Evolutionary conservation across 2,329 filamentous ascomycete genomes (phyloP).

Genomic region (Aspergillus tamarii): DNA sequence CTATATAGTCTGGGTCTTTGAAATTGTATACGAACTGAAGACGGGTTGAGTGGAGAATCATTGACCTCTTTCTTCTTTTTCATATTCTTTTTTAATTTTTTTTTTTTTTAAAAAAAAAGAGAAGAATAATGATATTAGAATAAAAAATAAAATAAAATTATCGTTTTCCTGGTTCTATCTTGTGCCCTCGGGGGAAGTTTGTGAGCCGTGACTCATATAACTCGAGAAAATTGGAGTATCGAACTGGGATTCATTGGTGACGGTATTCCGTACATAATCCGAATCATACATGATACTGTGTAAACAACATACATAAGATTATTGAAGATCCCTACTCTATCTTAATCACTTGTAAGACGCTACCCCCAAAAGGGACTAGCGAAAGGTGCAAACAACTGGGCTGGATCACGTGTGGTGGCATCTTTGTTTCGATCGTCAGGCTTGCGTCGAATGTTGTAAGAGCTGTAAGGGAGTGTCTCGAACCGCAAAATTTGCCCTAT

Average conservation of each 20-base stretch:
- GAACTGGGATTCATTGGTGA: too few species aligned
- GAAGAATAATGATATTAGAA: too few species aligned
- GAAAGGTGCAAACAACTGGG: not conserved
- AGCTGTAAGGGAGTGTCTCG: not conserved
- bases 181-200: too few species aligned
- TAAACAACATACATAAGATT: too few species aligned
- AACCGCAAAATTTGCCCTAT: not conserved
- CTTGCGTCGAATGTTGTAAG: not conserved
- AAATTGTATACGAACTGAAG: not conserved
- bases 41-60: not conserved
- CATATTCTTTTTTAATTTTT: too few species aligned
- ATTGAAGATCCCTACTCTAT: not conserved
- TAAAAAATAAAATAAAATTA: too few species aligned
- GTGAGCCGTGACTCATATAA: too few species aligned
- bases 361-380: not conserved
- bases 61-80: not conserved
- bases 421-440: not conserved
- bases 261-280: too few species aligned
- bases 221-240: not conserved
- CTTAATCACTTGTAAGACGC: not conserved
- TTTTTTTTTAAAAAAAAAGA: too few species aligned
- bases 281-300: too few species aligned
- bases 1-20: too few species aligned
- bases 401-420: not conserved
- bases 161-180: too few species aligned